Evolutionary conservation across 192 early-diverging fungal species (phyloP).

Genomic region (Coemansia sp.): DNA sequence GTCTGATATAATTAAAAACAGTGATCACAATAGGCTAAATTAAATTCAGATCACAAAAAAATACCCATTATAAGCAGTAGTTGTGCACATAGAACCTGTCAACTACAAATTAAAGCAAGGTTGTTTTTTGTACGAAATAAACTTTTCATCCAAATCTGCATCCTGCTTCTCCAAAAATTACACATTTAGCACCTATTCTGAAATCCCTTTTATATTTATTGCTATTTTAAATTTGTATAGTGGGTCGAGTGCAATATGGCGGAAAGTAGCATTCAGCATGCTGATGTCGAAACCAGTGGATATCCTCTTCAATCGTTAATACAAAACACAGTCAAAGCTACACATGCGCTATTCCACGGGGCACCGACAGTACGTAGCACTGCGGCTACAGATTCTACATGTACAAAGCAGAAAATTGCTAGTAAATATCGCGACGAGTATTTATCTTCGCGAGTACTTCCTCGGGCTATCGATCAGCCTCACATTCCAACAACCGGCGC

Average conservation of each 20-base stretch:
- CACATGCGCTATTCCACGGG: slow-evolving; percentile 34
- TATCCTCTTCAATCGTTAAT: slow-evolving; percentile 11
- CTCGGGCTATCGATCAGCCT: slow-evolving; percentile 14
- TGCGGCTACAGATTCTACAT: not conserved
- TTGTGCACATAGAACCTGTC: no score
- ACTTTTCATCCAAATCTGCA: no score
- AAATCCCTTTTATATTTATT: no score
- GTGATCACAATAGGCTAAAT: no score
- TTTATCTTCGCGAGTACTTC: slow-evolving; percentile 33
- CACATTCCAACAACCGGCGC: not conserved
- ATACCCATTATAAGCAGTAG: no score
- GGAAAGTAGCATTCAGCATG: not conserved
- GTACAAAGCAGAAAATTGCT: slow-evolving; percentile 15
- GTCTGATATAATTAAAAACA: no score
- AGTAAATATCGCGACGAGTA: slow-evolving; percentile 49
- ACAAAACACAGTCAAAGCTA: slow-evolving; percentile 13
- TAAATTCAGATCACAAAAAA: no score
- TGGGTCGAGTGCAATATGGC: not conserved
- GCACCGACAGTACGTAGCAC: not conserved
- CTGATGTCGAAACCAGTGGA: not conserved
- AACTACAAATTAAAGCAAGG: no score
- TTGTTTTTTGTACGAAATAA: no score
- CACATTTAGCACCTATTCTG: no score
- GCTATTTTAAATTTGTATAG: no score
- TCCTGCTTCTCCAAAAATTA: no score